Evolutionary conservation across 1,139 yeast species (phyloP).

Genomic region (Saccharomyces hybrid): DNA sequence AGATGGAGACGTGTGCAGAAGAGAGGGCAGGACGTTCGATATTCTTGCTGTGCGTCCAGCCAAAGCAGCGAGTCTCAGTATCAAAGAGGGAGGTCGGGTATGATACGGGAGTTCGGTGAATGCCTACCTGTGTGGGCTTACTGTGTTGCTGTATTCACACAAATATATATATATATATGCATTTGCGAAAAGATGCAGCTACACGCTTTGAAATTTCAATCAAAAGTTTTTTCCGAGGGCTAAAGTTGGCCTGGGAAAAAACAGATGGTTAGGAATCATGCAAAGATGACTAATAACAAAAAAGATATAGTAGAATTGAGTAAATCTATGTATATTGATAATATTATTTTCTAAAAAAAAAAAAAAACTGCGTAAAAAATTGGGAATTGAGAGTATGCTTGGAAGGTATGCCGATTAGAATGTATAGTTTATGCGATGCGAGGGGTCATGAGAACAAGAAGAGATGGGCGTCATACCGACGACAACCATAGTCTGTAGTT

Average conservation of each 20-base stretch:
- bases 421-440: background rate
- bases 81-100: background rate
- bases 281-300: background rate
- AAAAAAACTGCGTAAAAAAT: background rate
- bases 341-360: background rate
- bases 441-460: background rate
- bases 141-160: background rate
- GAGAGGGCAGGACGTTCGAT: background rate
- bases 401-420: background rate
- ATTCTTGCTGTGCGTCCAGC: background rate
- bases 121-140: background rate
- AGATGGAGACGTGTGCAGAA: background rate
- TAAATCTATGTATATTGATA: background rate
- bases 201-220: background rate
- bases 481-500: conserved; percentile 26
- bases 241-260: background rate
- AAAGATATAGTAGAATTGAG: background rate
- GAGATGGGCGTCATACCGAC: conserved; percentile 7
- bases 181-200: background rate
- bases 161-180: background rate
- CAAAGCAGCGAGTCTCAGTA: background rate
- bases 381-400: background rate
- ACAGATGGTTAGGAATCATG: background rate
- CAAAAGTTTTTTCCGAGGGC: background rate
- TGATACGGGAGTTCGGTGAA: background rate